Evolutionary conservation across 2,329 filamentous ascomycete genomes (phyloP).

Genomic region (Apiospora phragmitis): DNA sequence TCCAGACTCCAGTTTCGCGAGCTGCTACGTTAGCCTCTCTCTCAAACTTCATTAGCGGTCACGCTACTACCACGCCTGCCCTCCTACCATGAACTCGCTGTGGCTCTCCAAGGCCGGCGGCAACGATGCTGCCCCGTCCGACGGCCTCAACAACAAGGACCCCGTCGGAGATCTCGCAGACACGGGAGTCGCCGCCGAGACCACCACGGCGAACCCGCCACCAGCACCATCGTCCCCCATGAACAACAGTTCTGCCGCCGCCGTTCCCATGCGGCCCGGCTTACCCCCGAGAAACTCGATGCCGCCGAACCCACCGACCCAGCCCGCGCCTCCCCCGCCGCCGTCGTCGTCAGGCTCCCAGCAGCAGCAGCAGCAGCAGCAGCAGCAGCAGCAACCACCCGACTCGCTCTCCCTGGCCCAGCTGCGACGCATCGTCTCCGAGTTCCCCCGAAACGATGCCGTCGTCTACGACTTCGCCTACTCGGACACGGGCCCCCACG

Average conservation of each 20-base stretch:
- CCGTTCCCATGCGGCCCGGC: slow-evolving; percentile 24
- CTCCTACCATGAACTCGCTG: slow-evolving; percentile 45
- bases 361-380: slow-evolving; percentile 26
- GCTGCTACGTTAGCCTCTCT: neutral
- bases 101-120: slow-evolving; percentile 40
- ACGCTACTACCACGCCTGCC: slow-evolving; percentile 1
- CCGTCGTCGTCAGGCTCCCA: slow-evolving; percentile 18
- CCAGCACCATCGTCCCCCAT: slow-evolving; percentile 17
- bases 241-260: slow-evolving; percentile 12
- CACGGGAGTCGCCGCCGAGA: slow-evolving; percentile 30
- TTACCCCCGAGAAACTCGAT: slow-evolving; percentile 31
- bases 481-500: slow-evolving; percentile 69
- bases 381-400: slow-evolving; percentile 33
- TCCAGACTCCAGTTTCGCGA: slow-evolving; percentile 2
- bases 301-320: slow-evolving; percentile 30
- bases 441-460: slow-evolving; percentile 69
- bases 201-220: slow-evolving; percentile 22
- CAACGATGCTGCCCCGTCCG: slow-evolving; percentile 23
- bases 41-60: slow-evolving; percentile 7
- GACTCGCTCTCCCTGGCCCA: slow-evolving; percentile 78
- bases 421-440: slow-evolving; percentile 70
- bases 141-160: slow-evolving; percentile 25
- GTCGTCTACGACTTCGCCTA: slow-evolving; percentile 85
- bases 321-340: slow-evolving; percentile 27
- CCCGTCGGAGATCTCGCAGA: slow-evolving; percentile 31